phyloP scores from a whole-genome alignment of 257 asterid genomes.

The Solanum chaucha region DNA sequence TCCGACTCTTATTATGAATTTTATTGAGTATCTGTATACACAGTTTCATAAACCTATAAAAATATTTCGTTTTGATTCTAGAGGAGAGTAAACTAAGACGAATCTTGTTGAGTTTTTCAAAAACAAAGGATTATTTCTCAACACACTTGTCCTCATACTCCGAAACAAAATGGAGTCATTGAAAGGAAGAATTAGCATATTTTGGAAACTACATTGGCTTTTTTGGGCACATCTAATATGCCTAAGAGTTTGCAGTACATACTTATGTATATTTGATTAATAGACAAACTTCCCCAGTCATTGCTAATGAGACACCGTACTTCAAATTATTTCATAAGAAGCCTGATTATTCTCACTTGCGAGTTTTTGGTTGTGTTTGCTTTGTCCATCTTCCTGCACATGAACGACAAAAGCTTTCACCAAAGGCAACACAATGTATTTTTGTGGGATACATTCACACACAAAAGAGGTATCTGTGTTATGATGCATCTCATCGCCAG shows the following conservation, averaged over 20 bases:
- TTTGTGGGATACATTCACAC: no score
- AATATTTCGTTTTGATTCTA: no score
- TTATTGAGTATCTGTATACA: not conserved
- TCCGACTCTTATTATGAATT: no score
- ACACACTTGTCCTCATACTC: not conserved
- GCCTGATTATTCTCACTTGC: no score
- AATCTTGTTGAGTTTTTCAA: not conserved
- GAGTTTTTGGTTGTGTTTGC: no score
- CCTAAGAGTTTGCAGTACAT: not conserved
- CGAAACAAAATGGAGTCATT: not conserved
- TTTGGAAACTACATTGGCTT: not conserved
- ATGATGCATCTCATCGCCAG: no score
- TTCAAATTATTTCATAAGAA: no score
- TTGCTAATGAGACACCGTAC: no score
- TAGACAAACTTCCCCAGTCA: not conserved
- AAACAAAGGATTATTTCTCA: not conserved
- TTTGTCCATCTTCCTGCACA: no score
- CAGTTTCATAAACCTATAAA: not conserved
- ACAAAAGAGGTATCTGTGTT: no score
- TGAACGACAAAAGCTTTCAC: no score
- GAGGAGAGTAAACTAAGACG: not conserved
- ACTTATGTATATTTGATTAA: not conserved
- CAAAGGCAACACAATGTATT: no score
- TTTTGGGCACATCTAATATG: not conserved
- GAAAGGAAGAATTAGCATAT: not conserved